Conservation (phyloP, 495 filamentous ascomycete species). For the Platismatia glauca region DNA sequence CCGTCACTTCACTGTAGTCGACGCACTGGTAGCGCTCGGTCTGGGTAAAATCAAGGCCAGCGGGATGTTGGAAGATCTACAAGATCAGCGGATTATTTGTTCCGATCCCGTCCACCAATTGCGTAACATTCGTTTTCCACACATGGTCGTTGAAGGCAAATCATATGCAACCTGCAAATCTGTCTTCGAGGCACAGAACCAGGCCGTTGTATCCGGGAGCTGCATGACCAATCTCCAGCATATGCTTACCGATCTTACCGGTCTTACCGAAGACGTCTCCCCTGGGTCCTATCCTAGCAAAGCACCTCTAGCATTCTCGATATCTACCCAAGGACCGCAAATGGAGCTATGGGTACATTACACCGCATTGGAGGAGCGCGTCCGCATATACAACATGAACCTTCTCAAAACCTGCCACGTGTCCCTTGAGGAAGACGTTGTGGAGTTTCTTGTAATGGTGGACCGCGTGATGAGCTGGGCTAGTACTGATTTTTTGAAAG, state of each 20-base stretch:
- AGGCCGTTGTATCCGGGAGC: constrained; percentile 27
- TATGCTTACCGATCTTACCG: constrained; percentile 20
- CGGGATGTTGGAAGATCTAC: constrained; percentile 11
- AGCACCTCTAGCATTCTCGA: constrained; percentile 24
- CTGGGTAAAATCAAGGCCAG: constrained; percentile 10
- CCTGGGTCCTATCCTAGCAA: constrained; percentile 4
- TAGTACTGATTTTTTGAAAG: too few species aligned
- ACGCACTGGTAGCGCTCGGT: constrained; percentile 12
- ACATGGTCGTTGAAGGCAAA: constrained; percentile 21
- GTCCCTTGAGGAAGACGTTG: too few species aligned
- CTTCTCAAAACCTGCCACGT: too few species aligned
- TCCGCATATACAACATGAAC: too few species aligned
- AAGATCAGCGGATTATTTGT: constrained; percentile 11
- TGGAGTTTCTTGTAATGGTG: too few species aligned
- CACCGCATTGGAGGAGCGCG: too few species aligned
- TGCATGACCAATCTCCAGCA: constrained; percentile 25
- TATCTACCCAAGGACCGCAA: constrained; percentile 25
- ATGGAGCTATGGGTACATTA: constrained; percentile 25
- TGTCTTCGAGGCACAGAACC: constrained; percentile 25
- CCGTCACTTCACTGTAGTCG: constrained; percentile 9
- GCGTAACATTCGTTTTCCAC: constrained; percentile 12
- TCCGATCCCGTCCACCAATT: constrained; percentile 10
- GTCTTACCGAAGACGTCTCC: constrained; percentile 16
- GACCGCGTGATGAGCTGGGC: too few species aligned
- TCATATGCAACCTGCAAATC: constrained; percentile 21